A percentile compares a stretch with the other conserved stretches of the same genome.
Conservation (phyloP, 2,329 filamentous ascomycete species). For the Pseudocercospora musae region DNA sequence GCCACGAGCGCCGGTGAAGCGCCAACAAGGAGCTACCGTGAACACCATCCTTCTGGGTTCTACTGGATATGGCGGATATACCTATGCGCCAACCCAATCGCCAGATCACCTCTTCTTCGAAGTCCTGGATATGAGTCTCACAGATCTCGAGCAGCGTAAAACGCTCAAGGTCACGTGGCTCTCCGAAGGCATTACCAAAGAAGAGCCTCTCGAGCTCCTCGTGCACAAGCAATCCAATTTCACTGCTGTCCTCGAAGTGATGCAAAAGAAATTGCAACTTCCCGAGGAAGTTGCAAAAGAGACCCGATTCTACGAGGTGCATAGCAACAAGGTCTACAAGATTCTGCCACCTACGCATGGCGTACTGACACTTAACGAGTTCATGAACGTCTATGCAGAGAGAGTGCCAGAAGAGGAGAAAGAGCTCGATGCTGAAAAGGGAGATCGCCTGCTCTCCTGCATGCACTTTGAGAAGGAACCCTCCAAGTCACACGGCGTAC, state of each 20-base stretch:
- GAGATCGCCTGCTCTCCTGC: slow-evolving; percentile 68
- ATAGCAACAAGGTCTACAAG: slow-evolving; percentile 79
- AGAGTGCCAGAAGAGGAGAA: slow-evolving; percentile 68
- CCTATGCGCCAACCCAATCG: slow-evolving; percentile 57
- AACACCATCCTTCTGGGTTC: slow-evolving; percentile 66
- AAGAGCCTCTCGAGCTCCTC: slow-evolving; percentile 79
- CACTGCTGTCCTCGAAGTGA: slow-evolving; percentile 68
- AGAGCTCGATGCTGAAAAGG: slow-evolving; percentile 24
- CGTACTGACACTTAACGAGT: slow-evolving; percentile 83
- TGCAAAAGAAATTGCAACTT: slow-evolving; percentile 78
- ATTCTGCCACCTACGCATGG: slow-evolving; percentile 67
- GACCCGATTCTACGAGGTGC: slow-evolving; percentile 78
- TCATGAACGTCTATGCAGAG: slow-evolving; percentile 76
- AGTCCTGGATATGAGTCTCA: slow-evolving; percentile 87
- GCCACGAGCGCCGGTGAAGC: slow-evolving; percentile 74
- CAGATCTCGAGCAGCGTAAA: slow-evolving; percentile 92
- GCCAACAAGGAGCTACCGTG: slow-evolving; percentile 66
- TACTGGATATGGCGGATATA: slow-evolving; percentile 69
- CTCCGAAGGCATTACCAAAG: slow-evolving; percentile 86
- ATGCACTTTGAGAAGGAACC: slow-evolving; percentile 94
- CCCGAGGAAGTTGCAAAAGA: slow-evolving; percentile 70
- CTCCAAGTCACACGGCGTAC: slow-evolving; percentile 77
- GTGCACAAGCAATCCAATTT: slow-evolving; percentile 83
- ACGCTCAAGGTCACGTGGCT: slow-evolving; percentile 78
- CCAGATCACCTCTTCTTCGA: slow-evolving; percentile 83